These are phyloP conservation scores for Auricularia cornea DNA, from an alignment of 768 basidiomycete genomes.

Conservation along the genomic window DNA sequence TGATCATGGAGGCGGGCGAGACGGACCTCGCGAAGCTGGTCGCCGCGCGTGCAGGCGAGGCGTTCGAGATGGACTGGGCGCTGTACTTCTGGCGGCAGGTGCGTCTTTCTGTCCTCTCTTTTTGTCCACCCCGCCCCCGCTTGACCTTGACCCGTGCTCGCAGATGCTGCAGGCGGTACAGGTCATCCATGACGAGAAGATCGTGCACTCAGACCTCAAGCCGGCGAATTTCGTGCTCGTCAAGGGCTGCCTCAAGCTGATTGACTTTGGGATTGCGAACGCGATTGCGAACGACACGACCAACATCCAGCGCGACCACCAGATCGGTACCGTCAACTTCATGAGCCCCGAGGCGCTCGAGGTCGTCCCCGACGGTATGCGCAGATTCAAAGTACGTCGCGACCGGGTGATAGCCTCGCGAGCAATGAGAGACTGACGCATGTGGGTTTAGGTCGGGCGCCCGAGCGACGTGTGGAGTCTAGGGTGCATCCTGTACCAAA, in stretches of 20 bases:
- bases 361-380: slow-evolving; percentile 67
- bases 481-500: slow-evolving; percentile 96
- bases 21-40: slow-evolving; percentile 81
- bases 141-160: neutral
- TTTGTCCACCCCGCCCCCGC: neutral
- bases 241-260: slow-evolving; percentile 89
- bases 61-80: slow-evolving; percentile 88
- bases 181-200: slow-evolving; percentile 95
- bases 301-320: slow-evolving; percentile 93
- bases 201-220: slow-evolving; percentile 98
- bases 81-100: slow-evolving; percentile 98
- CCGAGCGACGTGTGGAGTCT: slow-evolving; percentile 97
- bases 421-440: too few species aligned
- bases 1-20: slow-evolving; percentile 96
- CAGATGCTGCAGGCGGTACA: slow-evolving; percentile 99
- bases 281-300: slow-evolving; percentile 98
- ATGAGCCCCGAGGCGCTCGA: slow-evolving; percentile 99
- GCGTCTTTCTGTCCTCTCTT: slow-evolving; percentile 11
- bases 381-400: slow-evolving; percentile 61
- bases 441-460: slow-evolving; percentile 48
- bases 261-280: slow-evolving; percentile 99
- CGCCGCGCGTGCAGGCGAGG: slow-evolving; percentile 73
- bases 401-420: too few species aligned
- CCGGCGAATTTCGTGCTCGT: slow-evolving; percentile 98
- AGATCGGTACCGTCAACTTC: slow-evolving; percentile 96